Conservation (phyloP, 2,329 filamentous ascomycete species). For the Pseudohalonectria lignicola region DNA sequence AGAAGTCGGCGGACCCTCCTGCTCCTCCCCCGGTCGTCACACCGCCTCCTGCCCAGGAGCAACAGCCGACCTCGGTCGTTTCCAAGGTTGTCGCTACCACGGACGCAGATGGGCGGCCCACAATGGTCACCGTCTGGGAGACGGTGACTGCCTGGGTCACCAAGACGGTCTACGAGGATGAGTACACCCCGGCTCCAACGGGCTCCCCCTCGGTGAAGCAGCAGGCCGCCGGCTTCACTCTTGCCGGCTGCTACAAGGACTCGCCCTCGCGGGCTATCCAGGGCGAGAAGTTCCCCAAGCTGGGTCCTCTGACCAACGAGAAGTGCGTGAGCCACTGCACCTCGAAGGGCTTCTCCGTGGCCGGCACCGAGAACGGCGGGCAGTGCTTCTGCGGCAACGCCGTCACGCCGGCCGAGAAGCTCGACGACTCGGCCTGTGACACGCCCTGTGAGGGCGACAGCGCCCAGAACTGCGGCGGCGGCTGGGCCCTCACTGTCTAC, state of each 20-base stretch:
- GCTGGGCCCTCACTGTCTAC: slow-evolving; percentile 32
- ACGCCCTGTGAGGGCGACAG: slow-evolving; percentile 38
- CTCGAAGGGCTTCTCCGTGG: slow-evolving; percentile 31
- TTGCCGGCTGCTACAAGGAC: slow-evolving; percentile 33
- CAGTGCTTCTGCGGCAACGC: slow-evolving; percentile 26
- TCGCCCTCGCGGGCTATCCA: slow-evolving; percentile 22
- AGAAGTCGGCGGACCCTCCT: background rate
- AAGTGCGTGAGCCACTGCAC: slow-evolving; percentile 36
- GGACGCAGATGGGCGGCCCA: slow-evolving; percentile 8
- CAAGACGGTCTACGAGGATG: slow-evolving; percentile 19
- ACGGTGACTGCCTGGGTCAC: slow-evolving; percentile 28
- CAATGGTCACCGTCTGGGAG: slow-evolving; percentile 26
- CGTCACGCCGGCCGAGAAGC: slow-evolving; percentile 23
- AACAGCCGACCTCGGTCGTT: background rate
- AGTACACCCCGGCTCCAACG: slow-evolving; percentile 7
- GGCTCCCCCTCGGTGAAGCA: slow-evolving; percentile 5
- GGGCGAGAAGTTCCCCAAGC: slow-evolving; percentile 24
- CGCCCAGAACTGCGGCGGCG: slow-evolving; percentile 38
- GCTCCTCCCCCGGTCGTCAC: slow-evolving; percentile 1
- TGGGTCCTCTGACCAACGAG: slow-evolving; percentile 34
- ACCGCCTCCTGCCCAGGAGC: background rate
- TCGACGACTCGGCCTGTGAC: slow-evolving; percentile 33
- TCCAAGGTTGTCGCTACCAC: slow-evolving; percentile 5
- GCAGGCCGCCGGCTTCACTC: slow-evolving; percentile 21
- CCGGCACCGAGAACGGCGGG: slow-evolving; percentile 33